Base-by-base conservation (phyloP, 1,284 basidiomycete species). In the Papiliotrema laurentii region DNA sequence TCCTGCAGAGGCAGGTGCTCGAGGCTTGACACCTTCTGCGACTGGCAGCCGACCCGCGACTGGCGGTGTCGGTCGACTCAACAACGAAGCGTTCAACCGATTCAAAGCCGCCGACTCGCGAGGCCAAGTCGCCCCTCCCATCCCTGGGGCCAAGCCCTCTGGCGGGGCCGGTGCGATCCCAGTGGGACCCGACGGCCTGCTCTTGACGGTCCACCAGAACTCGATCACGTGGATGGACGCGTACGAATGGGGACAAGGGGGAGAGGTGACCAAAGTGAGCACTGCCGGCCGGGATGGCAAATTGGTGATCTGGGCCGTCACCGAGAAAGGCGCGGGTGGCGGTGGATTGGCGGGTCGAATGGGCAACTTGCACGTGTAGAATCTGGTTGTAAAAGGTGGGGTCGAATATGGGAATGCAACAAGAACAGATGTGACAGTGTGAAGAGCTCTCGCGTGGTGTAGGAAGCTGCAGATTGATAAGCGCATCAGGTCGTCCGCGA, bases 251-350 rank as follows among this genome's bases (percentile, higher is more conserved):
- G 76, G 71, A 0, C 68, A 76, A 2, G 81, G 78, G 19, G 82
- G 81, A 0, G 74, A 79, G 3, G 85, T 97, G 6, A 78, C 76
- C 40, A 81, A 81, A 60, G 85, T 99, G 50, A 90, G 86, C 68
- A 97, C 93, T 16, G 86, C 84, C n/a, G 96, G 92, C 9, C 88
- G 93, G 25, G 96, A 98, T 74, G 96, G 96, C 5, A 86, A 86
- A 62, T 75, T 99, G 52, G 91, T 94, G 24, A 79, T 98, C 50
- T 99, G 96, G 90, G 79, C 85, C 54, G 82, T 83, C 16, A 54
- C 57, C 1, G 59, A 50, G 24, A 61, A 61, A 55, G 37, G 43
- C 36, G 14, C 44, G 34, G 39, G 44, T 18, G 48, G 39, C 13
- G 50, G 43, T 9, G 60, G 62, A 10, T 47, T 70, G 28, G 45